Base-by-base conservation (phyloP, 768 basidiomycete genomes). In the Amanita polypyramis region DNA sequence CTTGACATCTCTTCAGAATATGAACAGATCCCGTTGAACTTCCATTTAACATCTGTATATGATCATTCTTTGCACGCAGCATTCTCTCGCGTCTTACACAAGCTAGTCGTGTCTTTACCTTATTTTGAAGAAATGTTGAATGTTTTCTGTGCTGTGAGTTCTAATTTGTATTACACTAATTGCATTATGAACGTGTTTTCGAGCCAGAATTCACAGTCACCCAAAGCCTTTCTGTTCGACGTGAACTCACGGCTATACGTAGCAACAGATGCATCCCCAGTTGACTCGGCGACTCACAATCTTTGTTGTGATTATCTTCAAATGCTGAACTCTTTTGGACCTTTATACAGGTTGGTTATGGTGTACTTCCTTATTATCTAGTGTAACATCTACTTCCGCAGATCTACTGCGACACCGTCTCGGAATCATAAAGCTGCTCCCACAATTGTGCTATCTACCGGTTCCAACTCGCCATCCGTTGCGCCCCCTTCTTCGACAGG, bases 221-320 rank as follows among this genome's bases (percentile, higher is more conserved):
- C 89, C 32, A 98, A 98, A 62, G 89, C 92, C 0, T 98, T 94
- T 60, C 66, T 98, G 11, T 97, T 95, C 55, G 94, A 98, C 59
- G 81, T 78, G 14, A 73, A 73, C 3, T 91, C 90, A 19, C 75
- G 89, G 42, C 68, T 96, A 21, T 93, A 94, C 58, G 74, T 97
- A n/a, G 93, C 93, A 9, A 93, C 93, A 9, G 95, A 98, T 58
- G 82, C 84, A 14, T 90, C 88, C 0, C 90, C 93, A 4, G 87
- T 95, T 21, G 93, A 97, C 60, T 76, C 82, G 49, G 81, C 82
- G 3, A 93, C 89, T 0, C 84, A 93, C 58, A 88, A 83, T 52
- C 73, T 95, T 15, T 94, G 90, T 58, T 91, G 86, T 53, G 92
- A 97, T 58, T 97, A 92, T 58, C 70, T 97, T 19, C 80, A 80